Evolutionary conservation across 2,329 filamentous ascomycete species (phyloP), one percentile per base, ranked within the genome.

Genomic region (Penicillium sp.): DNA sequence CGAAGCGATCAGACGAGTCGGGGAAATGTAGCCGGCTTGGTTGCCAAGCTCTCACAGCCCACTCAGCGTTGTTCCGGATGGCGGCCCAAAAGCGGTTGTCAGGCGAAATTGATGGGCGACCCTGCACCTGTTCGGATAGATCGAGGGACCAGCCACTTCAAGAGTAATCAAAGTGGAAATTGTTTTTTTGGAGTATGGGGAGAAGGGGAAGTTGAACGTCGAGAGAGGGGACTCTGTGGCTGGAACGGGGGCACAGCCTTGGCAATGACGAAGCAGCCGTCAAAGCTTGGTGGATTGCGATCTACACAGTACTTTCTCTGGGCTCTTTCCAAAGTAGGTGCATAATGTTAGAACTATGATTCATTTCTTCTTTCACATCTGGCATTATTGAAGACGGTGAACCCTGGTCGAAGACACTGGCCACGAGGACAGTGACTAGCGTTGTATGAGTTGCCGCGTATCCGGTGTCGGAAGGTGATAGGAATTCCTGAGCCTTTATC

Each of bases 191-290:
- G 42, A 41, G 42, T 41, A 50, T 33, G 44, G 43, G 48, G 47
- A 45, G 48, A 45, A 45, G 44, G 41, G 50, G 48, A 60, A 39
- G 47, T 41, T 49, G 47, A 51, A 45, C 54, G 49, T 46, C 46
- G 51, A 43, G 47, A 49, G 56, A 52, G 60, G 56, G 55, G 55
- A 54, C 47, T 54, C 50, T 58, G 60, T 64, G 61, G 61, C 60
- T 62, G 50, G 60, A 64, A 58, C 55, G 58, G 60, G 61, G 57
- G 58, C 50, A 48, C 45, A 51, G 60, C 51, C 61, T 64, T 64
- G 62, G 61, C 62, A 62, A 60, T 63, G 62, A 63, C 56, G 61
- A 63, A 61, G 61, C 61, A 41, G 50, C 44, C 21, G 47, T 23
- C 38, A 29, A 15, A 13, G 29, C 36, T 42, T 23, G 16, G 28